Evolutionary conservation across 768 basidiomycete species (phyloP), one percentile per base, ranked within the genome.

Genomic region (Leccinum disarticulatum): DNA sequence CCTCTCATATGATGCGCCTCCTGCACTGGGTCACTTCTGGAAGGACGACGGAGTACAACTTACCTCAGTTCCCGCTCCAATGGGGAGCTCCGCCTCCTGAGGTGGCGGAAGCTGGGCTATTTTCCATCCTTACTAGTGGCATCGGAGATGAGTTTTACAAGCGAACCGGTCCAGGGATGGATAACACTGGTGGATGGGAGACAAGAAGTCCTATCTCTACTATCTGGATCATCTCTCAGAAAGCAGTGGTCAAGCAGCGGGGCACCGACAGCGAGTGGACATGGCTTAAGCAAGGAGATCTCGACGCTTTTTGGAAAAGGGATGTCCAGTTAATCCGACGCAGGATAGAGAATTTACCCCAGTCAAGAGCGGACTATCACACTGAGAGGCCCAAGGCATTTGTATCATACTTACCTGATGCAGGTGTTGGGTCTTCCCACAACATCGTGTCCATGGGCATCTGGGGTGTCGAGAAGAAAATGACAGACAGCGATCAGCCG

Each of bases 1-100:
- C 81, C 14, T 67, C 69, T 11, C 83, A 85, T 61, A 85, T 87
- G 85, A 85, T 87, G 85, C 75, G 80, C 15, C 77, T 88, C 27
- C 57, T 88, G 31, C 86, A 88, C 65, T 82, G 80, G 79, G 77
- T 83, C 14, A 70, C 82, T 38, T 81, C 80, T 6, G 73, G 76
- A 13, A 30, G 63, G 57, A 53, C 54, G 64, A 3, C 65, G 64
- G 28, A 68, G 68, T n/a, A 55, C 52, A 50, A 61, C 65, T 76
- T 75, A 62, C 74, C 66, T 9, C 52, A 55, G 49, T 78, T 76
- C 74, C 82, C 83, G 8, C 52, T 59, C 2, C 66, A 64, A 33
- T 80, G 77, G 78, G 83, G 83, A 15, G 53, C 69, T 3, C 78
- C 80, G 35, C 83, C 83, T 4, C 60, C 66, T 0, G 64, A 65